Evolutionary conservation across 2,329 filamentous ascomycete species (phyloP), one percentile per base, ranked within the genome.

Genomic region (Didymella sp.): DNA sequence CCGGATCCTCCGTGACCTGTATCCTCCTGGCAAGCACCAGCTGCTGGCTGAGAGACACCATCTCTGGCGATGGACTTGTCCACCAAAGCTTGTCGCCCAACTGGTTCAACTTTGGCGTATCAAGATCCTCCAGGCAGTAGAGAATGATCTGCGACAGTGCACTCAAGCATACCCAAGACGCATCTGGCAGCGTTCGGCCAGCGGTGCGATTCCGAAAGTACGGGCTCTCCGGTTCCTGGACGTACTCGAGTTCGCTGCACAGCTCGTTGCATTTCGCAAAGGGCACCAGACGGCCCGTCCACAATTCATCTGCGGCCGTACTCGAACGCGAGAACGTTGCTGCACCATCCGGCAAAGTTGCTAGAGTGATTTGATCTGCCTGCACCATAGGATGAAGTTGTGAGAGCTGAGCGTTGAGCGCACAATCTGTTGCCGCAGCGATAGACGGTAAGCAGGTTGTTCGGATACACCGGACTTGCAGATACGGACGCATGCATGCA

Each of bases 1-100:
- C 59, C 1, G 60, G 58, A 19, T 66, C 61, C 46, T 69, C 65
- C 3, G 62, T 67, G 41, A 68, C 9, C 2, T 57, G 41, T 8
- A 69, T 58, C 1, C 51, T 51, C 8, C 63, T 58, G 11, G 61
- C 63, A 8, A 69, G 58, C 12, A 58, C 59, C 25, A 56, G 13
- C 19, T 70, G 64, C 31, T 63, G 59, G 8, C 58, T 61, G 12
- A 70, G 54, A 2, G 61, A 48, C 11, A 55, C 50, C 17, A 65
- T 49, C 8, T 37, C 21, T 24, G 40, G 45, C 2, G 46, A 24
- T 11, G 31, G 33, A 8, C 30, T n/a, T 27, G 41, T 21, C 22
- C 19, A 50, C 33, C 27, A 51, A 4, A 51, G 27, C 28, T 47
- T 56, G n/a, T 47, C n/a, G n/a, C 17, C 40, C 19, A 50, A 19